phyloP scores from a whole-genome alignment of 2,329 filamentous ascomycete genomes.

The Aschersonia sp. region DNA sequence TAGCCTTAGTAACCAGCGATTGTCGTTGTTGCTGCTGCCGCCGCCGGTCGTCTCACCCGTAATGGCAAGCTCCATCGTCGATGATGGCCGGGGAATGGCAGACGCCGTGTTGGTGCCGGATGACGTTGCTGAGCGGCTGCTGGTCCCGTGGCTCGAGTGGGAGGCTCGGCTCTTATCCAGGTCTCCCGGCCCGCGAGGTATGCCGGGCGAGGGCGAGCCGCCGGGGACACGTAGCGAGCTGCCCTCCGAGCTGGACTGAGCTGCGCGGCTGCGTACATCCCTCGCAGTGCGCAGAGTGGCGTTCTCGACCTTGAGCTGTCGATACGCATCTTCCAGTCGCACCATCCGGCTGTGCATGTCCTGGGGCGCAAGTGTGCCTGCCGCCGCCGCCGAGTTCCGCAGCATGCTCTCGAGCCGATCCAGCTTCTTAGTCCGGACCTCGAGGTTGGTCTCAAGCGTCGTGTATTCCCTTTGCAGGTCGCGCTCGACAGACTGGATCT shows the following conservation, averaged over 20 bases:
- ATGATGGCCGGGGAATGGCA: conserved; percentile 11
- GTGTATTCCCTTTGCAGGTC: conserved; percentile 89
- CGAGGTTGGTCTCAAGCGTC: conserved; percentile 66
- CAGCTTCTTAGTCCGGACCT: conserved; percentile 68
- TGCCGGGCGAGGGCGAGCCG: conserved; percentile 37
- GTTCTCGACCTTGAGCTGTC: conserved; percentile 50
- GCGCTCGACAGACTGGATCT: conserved; percentile 75
- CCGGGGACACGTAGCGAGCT: conserved; percentile 7
- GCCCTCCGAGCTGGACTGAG: conserved; percentile 24
- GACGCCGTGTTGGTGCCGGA: conserved; percentile 16
- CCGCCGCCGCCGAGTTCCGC: conserved; percentile 40
- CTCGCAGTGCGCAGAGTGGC: conserved; percentile 53
- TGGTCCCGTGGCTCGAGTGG: conserved; percentile 13
- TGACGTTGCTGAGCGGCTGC: conserved; percentile 15
- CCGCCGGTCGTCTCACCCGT: conserved; percentile 7
- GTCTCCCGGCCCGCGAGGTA: conserved; percentile 36
- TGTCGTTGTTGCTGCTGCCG: conserved; percentile 31
- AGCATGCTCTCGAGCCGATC: conserved; percentile 75
- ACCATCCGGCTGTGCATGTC: conserved; percentile 31
- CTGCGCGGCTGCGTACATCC: conserved; percentile 39
- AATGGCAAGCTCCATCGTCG: conserved; percentile 13
- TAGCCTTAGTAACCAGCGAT: conserved; percentile 72
- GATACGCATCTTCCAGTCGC: conserved; percentile 45
- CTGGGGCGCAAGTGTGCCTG: conserved; percentile 26
- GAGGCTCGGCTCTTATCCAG: conserved; percentile 27